Evolutionary conservation across 768 basidiomycete species (phyloP), one percentile per base, ranked within the genome.

Genomic region (Tulasnella sp.): DNA sequence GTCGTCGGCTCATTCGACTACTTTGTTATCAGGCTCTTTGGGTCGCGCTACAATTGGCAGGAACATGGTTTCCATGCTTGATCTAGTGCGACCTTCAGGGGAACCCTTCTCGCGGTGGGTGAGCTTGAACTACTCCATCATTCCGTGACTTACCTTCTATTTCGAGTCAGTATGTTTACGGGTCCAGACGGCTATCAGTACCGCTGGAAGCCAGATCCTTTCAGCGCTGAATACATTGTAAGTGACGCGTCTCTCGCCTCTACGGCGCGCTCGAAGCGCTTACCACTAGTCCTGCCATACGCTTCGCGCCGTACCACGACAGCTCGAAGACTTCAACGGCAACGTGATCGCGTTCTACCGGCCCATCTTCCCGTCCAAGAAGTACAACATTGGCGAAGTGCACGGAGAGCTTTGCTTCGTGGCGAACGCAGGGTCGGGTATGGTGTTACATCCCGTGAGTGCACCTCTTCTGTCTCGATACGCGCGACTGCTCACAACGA

Each of bases 341-440:
- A 56, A 29, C 57, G 49, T 59, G 58, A 82, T 91, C 63, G 87
- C 87, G 35, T 82, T 85, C 70, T 86, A 83, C 75, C 83, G 81
- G 49, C 83, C 82, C 53, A 83, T 81, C 59, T 35, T 31, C 42
- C 78, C 82, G 64, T 79, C 80, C 59, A 83, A 82, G 56, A 82
- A 84, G 63, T 89, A 86, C 74, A 83, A 84, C 67, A 77, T 89
- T 62, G 87, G 87, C 61, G 87, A 90, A 37, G 62, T 61, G 66
- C 84, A 82, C 67, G 84, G 85, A 61, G 87, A 91, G 66, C 75
- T 91, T 62, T 86, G 88, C 66, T 87, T 88, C 68, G 73, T 85
- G 68, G 82, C 84, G 65, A 76, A 72, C 49, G 86, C 83, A 56
- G 87, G 88, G 45, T 77, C 80, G 64, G 86, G 86, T 45, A 86